Conservation (phyloP, 73 alveolate species). For the Blepharisma stoltei region DNA sequence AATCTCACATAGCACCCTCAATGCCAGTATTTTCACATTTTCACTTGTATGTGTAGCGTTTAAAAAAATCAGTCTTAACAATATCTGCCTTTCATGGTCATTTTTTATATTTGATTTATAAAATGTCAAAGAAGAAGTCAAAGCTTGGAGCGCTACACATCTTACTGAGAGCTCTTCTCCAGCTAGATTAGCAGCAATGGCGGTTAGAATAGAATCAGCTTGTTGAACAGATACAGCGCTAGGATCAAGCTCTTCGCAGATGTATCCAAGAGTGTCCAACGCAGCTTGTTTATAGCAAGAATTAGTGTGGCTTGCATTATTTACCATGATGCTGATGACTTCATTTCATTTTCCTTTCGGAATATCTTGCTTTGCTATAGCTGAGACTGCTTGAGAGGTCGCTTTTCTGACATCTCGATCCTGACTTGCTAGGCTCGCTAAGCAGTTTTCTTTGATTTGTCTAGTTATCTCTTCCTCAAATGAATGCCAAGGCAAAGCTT, state of each 20-base stretch:
- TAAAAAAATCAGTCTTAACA: conserved; percentile 38
- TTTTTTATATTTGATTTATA: conserved; percentile 40
- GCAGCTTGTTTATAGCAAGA: conserved; percentile 44
- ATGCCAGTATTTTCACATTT: conserved; percentile 37
- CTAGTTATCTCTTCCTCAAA: not conserved
- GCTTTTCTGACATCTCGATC: conserved; percentile 19
- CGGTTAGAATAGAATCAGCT: conserved; percentile 31
- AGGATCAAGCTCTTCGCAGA: conserved; percentile 60
- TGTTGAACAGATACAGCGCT: conserved; percentile 28
- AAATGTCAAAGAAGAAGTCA: conserved; percentile 41
- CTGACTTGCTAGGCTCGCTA: conserved; percentile 31
- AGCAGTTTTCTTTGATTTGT: conserved; percentile 19
- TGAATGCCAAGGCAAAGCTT: not conserved
- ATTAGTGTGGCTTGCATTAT: conserved; percentile 42
- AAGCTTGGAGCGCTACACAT: conserved; percentile 46
- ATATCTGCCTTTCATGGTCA: conserved; percentile 45
- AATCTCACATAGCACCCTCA: conserved; percentile 46
- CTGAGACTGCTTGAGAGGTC: conserved; percentile 33
- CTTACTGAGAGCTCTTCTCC: conserved; percentile 31
- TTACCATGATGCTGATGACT: conserved; percentile 41
- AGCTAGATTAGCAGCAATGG: conserved; percentile 34
- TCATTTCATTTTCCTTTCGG: conserved; percentile 67
- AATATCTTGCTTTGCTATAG: conserved; percentile 50
- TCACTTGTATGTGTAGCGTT: conserved; percentile 8
- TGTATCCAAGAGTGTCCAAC: conserved; percentile 59